Conservation (phyloP, 2,329 filamentous ascomycete species). For the Cryphonectria carpinicola region DNA sequence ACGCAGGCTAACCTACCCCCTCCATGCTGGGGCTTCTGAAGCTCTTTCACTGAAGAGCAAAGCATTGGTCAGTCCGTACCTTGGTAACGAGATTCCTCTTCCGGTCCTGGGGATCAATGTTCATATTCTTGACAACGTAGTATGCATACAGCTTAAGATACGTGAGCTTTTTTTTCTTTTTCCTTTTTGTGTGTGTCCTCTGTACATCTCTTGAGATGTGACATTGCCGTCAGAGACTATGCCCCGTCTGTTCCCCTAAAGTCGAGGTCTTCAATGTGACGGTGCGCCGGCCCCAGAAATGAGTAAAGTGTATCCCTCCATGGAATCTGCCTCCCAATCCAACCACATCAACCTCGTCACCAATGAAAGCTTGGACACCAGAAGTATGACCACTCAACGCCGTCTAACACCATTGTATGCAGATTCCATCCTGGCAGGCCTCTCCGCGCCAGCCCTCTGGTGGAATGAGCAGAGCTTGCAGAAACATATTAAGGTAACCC, state of each 20-base stretch:
- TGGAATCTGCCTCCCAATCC: neutral
- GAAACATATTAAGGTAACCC: neutral
- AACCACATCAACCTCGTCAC: neutral
- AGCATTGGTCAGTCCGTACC: neutral
- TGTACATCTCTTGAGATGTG: slow-evolving; percentile 11
- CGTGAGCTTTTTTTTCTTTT: slow-evolving; percentile 6
- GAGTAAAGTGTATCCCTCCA: neutral
- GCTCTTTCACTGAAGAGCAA: too few relatives aligned
- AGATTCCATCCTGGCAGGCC: neutral
- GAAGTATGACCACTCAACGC: neutral
- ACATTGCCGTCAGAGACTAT: neutral
- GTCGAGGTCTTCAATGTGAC: neutral
- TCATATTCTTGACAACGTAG: slow-evolving; percentile 22
- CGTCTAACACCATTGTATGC: slow-evolving; percentile 8
- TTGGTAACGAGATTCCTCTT: neutral
- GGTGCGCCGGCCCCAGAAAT: neutral
- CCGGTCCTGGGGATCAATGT: slow-evolving; percentile 14
- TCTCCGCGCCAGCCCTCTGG: neutral
- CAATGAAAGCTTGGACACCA: neutral
- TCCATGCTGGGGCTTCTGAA: neutral
- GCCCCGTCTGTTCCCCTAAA: neutral
- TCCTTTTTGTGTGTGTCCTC: neutral
- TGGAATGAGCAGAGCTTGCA: neutral
- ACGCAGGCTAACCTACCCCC: neutral
- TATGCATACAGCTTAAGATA: slow-evolving; percentile 27